phyloP scores from a whole-genome alignment of 768 basidiomycete species.

The Paxillus involutus region DNA sequence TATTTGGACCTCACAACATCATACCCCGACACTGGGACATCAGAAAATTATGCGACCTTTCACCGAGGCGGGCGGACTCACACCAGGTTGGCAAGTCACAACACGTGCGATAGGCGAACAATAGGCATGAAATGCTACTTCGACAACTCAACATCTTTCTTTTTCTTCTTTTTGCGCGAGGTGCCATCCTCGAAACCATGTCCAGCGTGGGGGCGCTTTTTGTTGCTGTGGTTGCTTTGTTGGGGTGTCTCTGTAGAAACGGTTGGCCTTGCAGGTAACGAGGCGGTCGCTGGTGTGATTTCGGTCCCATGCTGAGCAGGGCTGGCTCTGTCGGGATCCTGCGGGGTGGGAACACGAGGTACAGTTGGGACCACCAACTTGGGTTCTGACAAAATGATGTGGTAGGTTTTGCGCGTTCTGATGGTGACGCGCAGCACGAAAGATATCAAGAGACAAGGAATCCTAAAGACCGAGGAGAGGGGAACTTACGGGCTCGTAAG shows the following conservation, averaged over 20 bases:
- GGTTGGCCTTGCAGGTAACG: not conserved
- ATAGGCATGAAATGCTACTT: conserved; percentile 6
- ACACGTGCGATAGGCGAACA: too few relatives aligned
- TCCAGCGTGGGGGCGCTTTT: conserved; percentile 18
- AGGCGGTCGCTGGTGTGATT: not conserved
- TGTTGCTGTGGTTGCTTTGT: not conserved
- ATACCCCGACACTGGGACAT: too few relatives aligned
- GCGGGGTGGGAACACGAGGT: not conserved
- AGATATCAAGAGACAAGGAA: not conserved
- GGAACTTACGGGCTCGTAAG: conserved; percentile 70
- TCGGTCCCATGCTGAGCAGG: not conserved
- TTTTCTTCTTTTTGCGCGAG: conserved; percentile 22
- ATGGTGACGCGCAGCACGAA: not conserved
- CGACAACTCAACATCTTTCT: not conserved
- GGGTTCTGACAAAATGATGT: conserved; percentile 78
- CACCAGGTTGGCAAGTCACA: not conserved
- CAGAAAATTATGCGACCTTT: too few relatives aligned
- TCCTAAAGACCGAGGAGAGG: not conserved
- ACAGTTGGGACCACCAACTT: conserved; percentile 53
- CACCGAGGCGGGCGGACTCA: not conserved
- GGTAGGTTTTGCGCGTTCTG: conserved; percentile 83
- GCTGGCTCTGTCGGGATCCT: not conserved
- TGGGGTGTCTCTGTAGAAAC: not conserved
- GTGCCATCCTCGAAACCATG: not conserved
- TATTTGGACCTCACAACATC: too few relatives aligned